A percentile compares a stretch with the other conserved stretches of the same genome.
Evolutionary conservation across 225 moss, liverwort and hornwort genomes (phyloP).

Genomic region (Asterella californica): DNA sequence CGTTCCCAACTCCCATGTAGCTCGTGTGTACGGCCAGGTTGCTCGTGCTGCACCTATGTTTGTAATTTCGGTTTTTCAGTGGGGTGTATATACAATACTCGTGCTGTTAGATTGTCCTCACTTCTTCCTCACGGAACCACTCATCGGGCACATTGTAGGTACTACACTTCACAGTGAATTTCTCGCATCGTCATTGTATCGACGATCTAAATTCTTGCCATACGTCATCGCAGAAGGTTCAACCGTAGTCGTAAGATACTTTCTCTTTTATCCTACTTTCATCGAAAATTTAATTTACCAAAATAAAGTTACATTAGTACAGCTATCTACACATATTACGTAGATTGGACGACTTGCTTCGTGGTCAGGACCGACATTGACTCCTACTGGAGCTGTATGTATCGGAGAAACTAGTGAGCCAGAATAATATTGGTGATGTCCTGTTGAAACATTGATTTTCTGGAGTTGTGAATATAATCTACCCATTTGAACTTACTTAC

Average conservation of each 20-base stretch:
- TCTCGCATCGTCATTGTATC: neutral
- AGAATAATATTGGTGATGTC: neutral
- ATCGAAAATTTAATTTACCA: too few species aligned
- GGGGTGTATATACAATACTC: neutral
- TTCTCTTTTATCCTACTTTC: too few species aligned
- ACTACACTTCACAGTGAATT: neutral
- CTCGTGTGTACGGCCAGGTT: neutral
- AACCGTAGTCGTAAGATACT: too few species aligned
- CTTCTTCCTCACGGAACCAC: neutral
- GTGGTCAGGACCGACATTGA: neutral
- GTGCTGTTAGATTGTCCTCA: neutral
- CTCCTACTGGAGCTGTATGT: neutral
- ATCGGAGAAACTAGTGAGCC: neutral
- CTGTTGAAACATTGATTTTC: neutral
- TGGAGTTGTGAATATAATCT: neutral
- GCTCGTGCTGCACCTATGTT: neutral
- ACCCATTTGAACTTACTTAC: neutral
- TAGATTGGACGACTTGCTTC: neutral
- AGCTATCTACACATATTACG: too few species aligned
- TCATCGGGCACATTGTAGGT: neutral
- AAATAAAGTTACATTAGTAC: neutral
- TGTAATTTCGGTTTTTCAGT: neutral
- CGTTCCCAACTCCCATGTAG: constrained; percentile 24
- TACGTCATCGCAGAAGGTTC: neutral
- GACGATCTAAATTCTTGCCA: neutral